Evolutionary conservation across 352 stramenopile genomes (phyloP).

Genomic region (Globisporangium emineosum): DNA sequence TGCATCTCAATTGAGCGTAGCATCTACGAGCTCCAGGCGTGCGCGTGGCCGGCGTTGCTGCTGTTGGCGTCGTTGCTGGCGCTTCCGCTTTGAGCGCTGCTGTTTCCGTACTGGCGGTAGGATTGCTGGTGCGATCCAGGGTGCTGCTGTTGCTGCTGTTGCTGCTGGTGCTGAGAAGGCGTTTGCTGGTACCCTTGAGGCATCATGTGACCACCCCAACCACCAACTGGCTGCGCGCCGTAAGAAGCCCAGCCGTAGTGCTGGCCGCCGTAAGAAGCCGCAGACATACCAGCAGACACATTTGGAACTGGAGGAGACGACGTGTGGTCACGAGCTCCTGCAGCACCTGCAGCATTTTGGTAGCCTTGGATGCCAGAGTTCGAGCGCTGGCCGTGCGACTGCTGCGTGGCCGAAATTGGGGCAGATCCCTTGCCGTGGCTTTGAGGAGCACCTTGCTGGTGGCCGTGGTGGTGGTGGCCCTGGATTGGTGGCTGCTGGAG

Average conservation of each 20-base stretch:
- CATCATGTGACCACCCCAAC: conserved; percentile 77
- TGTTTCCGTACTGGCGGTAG: conserved; percentile 77
- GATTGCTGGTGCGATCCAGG: conserved; percentile 66
- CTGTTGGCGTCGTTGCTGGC: conserved; percentile 43
- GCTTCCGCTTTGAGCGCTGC: conserved; percentile 42
- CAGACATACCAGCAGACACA: conserved; percentile 51
- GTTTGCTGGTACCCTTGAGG: conserved; percentile 80
- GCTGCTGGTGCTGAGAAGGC: conserved; percentile 54
- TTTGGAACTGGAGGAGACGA: conserved; percentile 68
- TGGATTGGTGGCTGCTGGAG: conserved; percentile 61
- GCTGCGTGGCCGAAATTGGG: conserved; percentile 35
- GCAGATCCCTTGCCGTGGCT: conserved; percentile 62
- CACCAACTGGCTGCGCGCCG: conserved; percentile 65
- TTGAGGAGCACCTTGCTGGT: conserved; percentile 55
- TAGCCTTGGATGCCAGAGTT: conserved; percentile 59
- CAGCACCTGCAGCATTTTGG: conserved; percentile 28
- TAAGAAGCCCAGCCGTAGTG: conserved; percentile 85
- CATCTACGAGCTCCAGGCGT: conserved; percentile 78
- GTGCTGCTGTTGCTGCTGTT: conserved; percentile 54
- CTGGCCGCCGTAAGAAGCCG: conserved; percentile 53
- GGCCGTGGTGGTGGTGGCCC: conserved; percentile 49
- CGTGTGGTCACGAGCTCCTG: conserved; percentile 53
- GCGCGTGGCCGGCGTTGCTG: conserved; percentile 33
- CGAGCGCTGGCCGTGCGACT: conserved; percentile 53
- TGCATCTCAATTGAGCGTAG: not conserved